Percentiles rank a stretch among this genome's conserved stretches.
These are phyloP conservation scores for maize (Zea mays) DNA, from an alignment of 176 grass and related monocot genomes.

Conservation along the genomic window DNA sequence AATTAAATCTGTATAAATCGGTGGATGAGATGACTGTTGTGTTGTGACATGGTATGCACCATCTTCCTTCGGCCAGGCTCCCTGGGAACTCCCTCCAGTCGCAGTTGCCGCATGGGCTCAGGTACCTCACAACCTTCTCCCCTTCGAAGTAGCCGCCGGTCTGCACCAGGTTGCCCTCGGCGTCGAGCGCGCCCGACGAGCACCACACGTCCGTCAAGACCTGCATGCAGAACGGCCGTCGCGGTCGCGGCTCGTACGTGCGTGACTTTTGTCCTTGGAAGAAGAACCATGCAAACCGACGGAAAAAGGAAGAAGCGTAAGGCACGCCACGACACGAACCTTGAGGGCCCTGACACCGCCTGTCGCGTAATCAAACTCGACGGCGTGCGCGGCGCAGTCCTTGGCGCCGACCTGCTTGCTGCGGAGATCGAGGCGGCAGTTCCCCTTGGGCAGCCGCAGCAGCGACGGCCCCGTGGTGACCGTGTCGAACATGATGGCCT, in stretches of 20 bases:
- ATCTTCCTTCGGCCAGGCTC: constrained; percentile 52
- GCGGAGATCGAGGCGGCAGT: constrained; percentile 56
- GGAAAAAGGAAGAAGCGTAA: not conserved
- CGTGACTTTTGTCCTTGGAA: not conserved
- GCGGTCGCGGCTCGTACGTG: not conserved
- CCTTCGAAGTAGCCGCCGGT: constrained; percentile 61
- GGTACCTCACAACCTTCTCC: constrained; percentile 45
- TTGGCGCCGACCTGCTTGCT: not conserved
- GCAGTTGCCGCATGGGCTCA: constrained; percentile 37
- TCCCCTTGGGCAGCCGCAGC: constrained; percentile 40
- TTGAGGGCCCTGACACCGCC: constrained; percentile 51
- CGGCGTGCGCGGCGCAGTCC: constrained; percentile 63
- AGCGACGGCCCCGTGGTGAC: constrained; percentile 41
- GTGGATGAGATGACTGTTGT: not conserved
- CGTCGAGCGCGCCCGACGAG: constrained; percentile 53
- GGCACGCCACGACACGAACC: not conserved
- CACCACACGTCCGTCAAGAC: constrained; percentile 60
- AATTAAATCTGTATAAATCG: not conserved
- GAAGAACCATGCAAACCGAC: not conserved
- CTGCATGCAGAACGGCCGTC: constrained; percentile 11
- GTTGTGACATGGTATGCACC: constrained; percentile 25
- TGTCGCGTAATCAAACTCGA: constrained; percentile 55
- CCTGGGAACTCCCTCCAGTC: constrained; percentile 52
- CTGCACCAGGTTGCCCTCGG: constrained; percentile 51
- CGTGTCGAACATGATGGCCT: constrained; percentile 74